A percentile compares a stretch with the other conserved stretches of the same genome.
Conservation (phyloP, 2,329 filamentous ascomycete genomes). For the Aspergillus flavus region DNA sequence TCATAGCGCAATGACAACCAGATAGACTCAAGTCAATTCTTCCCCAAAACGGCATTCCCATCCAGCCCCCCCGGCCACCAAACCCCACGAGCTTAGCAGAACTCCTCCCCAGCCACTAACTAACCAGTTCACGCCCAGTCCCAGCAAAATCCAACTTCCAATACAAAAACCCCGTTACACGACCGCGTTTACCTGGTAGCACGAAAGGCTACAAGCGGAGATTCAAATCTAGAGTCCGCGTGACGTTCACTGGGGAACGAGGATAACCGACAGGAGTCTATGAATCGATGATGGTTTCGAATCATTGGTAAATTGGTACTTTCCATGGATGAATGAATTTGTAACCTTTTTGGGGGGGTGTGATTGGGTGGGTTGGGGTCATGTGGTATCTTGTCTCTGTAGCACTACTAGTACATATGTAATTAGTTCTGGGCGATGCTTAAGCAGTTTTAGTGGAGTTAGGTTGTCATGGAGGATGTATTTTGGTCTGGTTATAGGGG, state of each 20-base stretch:
- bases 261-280: not conserved
- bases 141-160: not conserved
- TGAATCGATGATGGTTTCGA: not conserved
- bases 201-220: not conserved
- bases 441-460: no score
- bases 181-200: not conserved
- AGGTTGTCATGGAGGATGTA: no score
- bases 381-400: not conserved
- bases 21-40: not conserved
- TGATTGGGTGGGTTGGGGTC: not conserved
- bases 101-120: no score
- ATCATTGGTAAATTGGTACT: not conserved
- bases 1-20: not conserved
- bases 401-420: no score
- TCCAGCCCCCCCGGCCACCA: not conserved
- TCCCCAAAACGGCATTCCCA: not conserved
- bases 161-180: not conserved
- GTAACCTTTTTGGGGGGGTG: no score
- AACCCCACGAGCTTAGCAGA: not conserved
- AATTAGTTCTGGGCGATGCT: no score
- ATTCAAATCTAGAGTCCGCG: not conserved
- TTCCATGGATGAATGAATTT: not conserved
- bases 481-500: no score
- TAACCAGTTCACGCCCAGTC: not conserved
- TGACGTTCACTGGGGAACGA: not conserved